Evolutionary conservation across 306 rosid species (phyloP).

Genomic region (Ochetophila trinervis): DNA sequence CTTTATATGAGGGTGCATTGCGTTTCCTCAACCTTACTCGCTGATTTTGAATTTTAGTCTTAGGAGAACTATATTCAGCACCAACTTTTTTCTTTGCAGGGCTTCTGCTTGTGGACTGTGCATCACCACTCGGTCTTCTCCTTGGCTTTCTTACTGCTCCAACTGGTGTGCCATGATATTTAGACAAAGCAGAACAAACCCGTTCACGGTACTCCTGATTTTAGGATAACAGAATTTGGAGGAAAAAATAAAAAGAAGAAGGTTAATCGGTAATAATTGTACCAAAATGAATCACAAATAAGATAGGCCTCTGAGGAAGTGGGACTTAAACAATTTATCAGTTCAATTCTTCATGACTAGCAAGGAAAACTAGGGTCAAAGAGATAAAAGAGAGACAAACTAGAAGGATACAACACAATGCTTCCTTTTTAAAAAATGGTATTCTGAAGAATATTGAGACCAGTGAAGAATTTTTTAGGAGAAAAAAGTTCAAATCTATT

Average conservation of each 20-base stretch:
- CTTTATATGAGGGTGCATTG: constrained; percentile 65
- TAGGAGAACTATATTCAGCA: constrained; percentile 24
- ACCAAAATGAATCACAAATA: not conserved
- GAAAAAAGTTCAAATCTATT: not conserved
- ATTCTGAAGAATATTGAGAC: not conserved
- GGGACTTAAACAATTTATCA: too few species aligned
- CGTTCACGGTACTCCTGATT: constrained; percentile 73
- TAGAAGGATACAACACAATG: not conserved
- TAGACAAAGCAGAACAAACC: constrained; percentile 66
- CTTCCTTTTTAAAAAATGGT: not conserved
- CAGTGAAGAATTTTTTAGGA: not conserved
- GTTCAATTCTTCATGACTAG: too few species aligned
- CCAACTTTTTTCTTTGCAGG: constrained; percentile 35
- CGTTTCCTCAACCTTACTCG: constrained; percentile 38
- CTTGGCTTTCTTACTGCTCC: constrained; percentile 64
- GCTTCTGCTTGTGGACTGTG: constrained; percentile 38
- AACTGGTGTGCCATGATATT: constrained; percentile 51
- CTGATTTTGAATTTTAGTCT: constrained; percentile 26
- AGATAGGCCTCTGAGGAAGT: not conserved
- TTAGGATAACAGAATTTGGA: not conserved
- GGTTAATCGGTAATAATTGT: not conserved
- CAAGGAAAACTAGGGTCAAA: not conserved
- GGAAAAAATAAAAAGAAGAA: not conserved
- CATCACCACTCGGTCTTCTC: constrained; percentile 42
- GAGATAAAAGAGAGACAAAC: not conserved